phyloP scores from a whole-genome alignment of 177 flowering plant species.

The Vitis hybrid region DNA sequence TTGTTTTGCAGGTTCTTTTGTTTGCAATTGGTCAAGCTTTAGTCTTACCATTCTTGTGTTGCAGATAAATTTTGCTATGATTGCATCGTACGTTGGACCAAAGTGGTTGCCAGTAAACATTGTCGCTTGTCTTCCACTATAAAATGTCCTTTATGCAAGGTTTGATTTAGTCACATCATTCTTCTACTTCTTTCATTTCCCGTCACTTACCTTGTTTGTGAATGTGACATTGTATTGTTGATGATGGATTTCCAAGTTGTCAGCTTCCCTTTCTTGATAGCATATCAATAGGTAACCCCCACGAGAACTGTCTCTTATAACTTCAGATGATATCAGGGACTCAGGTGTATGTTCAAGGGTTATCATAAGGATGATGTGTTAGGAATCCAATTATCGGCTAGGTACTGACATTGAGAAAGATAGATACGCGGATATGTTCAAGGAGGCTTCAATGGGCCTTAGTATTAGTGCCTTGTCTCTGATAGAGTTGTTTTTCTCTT shows the following conservation, averaged over 20 bases:
- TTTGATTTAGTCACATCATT: slow-evolving; percentile 18
- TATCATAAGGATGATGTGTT: too few species aligned
- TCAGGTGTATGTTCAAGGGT: too few species aligned
- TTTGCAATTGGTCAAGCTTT: not conserved
- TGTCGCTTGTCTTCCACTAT: slow-evolving; percentile 35
- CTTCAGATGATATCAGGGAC: too few species aligned
- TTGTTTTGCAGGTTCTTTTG: not conserved
- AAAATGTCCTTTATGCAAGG: slow-evolving; percentile 92
- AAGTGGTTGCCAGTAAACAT: slow-evolving; percentile 44
- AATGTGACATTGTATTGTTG: not conserved
- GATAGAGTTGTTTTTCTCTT: too few species aligned
- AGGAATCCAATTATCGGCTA: too few species aligned
- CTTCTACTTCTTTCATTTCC: not conserved
- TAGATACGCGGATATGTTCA: too few species aligned
- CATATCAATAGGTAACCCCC: too few species aligned
- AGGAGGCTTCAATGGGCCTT: too few species aligned
- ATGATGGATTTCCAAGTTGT: not conserved
- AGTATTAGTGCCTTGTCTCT: too few species aligned
- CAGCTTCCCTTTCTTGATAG: too few species aligned
- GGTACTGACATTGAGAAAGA: too few species aligned
- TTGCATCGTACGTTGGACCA: slow-evolving; percentile 73
- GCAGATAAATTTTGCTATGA: slow-evolving; percentile 88
- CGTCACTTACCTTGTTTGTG: not conserved
- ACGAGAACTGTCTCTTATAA: too few species aligned
- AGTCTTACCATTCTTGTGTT: slow-evolving; percentile 11